Evolutionary conservation across 2,329 filamentous ascomycete genomes (phyloP).

Genomic region (Aspergillus pseudoglaucus): DNA sequence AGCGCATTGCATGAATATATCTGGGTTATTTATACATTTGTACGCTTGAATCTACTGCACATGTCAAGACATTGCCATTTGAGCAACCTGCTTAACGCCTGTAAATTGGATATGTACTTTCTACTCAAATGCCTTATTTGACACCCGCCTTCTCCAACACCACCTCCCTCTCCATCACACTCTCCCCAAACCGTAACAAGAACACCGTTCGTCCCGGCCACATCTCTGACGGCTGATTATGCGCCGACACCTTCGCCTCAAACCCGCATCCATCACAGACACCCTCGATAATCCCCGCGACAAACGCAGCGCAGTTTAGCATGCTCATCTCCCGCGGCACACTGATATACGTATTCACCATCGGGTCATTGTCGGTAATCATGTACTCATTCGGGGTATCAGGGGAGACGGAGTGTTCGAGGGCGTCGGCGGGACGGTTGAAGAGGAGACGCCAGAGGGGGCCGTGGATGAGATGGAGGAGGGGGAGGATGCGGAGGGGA

Average conservation of each 20-base stretch:
- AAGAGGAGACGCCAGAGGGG: constrained; percentile 91
- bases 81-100: neutral
- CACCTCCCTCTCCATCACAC: constrained; percentile 85
- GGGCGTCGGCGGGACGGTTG: constrained; percentile 77
- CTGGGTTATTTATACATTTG: too few species aligned
- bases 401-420: constrained; percentile 79
- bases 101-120: neutral
- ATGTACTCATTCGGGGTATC: constrained; percentile 92
- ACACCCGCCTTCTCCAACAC: constrained; percentile 60
- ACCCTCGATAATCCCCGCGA: constrained; percentile 91
- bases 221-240: constrained; percentile 69
- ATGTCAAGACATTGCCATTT: neutral
- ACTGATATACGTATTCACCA: constrained; percentile 90
- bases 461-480: constrained; percentile 93
- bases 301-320: constrained; percentile 92
- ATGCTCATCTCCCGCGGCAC: constrained; percentile 93
- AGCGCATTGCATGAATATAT: too few species aligned
- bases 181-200: constrained; percentile 82
- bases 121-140: constrained; percentile 26
- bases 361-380: constrained; percentile 96
- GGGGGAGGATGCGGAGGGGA: constrained; percentile 78
- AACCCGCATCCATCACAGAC: constrained; percentile 92
- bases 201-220: constrained; percentile 97
- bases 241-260: constrained; percentile 80
- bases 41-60: neutral